Evolutionary conservation across 768 basidiomycete genomes (phyloP).

Genomic region (Lactarius sp.): DNA sequence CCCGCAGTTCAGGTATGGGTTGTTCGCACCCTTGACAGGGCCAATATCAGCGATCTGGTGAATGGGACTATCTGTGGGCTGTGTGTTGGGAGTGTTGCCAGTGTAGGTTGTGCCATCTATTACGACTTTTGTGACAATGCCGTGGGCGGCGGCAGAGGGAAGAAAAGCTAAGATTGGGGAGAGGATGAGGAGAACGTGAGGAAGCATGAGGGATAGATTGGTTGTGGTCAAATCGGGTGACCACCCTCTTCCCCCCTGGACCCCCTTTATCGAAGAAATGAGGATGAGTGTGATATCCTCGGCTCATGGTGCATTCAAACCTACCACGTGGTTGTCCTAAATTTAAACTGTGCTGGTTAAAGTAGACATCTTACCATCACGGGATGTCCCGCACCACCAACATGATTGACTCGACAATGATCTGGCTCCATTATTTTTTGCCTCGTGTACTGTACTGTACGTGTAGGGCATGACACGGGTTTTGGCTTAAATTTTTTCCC

Average conservation of each 20-base stretch:
- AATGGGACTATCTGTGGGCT: not conserved
- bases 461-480: too few species aligned
- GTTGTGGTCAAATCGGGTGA: not conserved
- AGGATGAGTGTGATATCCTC: not conserved
- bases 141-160: slow-evolving; percentile 19
- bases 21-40: slow-evolving; percentile 33
- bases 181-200: slow-evolving; percentile 27
- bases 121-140: slow-evolving; percentile 14
- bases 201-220: not conserved
- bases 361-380: too few species aligned
- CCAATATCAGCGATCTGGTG: too few species aligned
- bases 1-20: slow-evolving; percentile 55
- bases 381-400: too few species aligned
- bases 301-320: too few species aligned
- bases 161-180: not conserved
- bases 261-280: not conserved
- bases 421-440: too few species aligned
- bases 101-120: slow-evolving; percentile 18
- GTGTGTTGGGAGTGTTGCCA: not conserved
- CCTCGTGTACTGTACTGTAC: too few species aligned
- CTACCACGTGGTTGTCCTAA: too few species aligned
- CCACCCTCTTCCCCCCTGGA: not conserved
- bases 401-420: too few species aligned
- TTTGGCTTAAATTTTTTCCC: too few species aligned
- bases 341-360: too few species aligned